Evolutionary conservation across 345 rosid species (phyloP).

Genomic region (Salix viminalis): DNA sequence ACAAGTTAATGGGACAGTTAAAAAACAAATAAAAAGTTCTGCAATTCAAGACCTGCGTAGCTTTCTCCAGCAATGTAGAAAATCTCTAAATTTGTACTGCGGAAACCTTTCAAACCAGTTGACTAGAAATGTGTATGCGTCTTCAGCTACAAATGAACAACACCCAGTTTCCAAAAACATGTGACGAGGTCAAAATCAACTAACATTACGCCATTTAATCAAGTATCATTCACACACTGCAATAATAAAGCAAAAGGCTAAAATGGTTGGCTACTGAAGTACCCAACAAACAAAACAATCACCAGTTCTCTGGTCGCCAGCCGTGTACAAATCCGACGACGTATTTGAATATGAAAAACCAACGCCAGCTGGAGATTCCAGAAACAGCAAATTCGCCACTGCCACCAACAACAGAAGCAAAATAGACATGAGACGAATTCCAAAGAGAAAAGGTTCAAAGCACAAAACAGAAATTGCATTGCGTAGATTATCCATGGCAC

Average conservation of each 20-base stretch:
- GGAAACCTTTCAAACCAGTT: slow-evolving; percentile 96
- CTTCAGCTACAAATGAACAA: slow-evolving; percentile 63
- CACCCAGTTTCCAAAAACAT: slow-evolving; percentile 9
- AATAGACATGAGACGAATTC: neutral
- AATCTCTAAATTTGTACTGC: slow-evolving; percentile 84
- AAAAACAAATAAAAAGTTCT: neutral
- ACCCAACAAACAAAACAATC: neutral
- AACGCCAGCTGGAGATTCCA: slow-evolving; percentile 97
- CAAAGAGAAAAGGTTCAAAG: neutral
- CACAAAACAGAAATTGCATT: neutral
- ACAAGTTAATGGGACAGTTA: neutral
- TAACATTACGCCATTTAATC: neutral
- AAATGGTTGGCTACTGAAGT: neutral
- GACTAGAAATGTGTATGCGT: slow-evolving; percentile 69
- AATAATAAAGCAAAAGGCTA: neutral
- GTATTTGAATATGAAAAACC: slow-evolving; percentile 91
- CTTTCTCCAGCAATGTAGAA: slow-evolving; percentile 97
- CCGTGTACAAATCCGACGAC: slow-evolving; percentile 68
- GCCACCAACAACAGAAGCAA: slow-evolving; percentile 14
- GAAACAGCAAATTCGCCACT: slow-evolving; percentile 91
- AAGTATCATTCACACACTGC: neutral
- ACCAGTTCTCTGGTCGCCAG: slow-evolving; percentile 90
- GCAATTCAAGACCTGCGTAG: slow-evolving; percentile 60
- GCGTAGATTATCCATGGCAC: neutral
- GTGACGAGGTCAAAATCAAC: slow-evolving; percentile 18